Conservation (phyloP, 345 rosid species). For the Lepidium africanum region DNA sequence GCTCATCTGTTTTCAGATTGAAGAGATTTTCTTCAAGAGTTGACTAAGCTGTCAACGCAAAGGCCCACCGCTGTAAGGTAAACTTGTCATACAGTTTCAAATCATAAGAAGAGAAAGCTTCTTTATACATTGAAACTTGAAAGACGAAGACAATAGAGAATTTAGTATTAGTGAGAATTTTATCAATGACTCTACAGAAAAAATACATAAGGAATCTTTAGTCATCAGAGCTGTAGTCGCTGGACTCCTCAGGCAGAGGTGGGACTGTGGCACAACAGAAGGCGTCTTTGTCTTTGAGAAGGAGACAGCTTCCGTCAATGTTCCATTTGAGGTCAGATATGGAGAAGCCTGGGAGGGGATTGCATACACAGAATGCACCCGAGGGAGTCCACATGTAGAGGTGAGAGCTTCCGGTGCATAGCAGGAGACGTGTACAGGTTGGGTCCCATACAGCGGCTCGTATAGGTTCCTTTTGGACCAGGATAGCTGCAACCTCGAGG, state of each 20-base stretch:
- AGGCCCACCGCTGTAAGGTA: conserved; percentile 66
- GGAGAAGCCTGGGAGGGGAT: conserved; percentile 62
- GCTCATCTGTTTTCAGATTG: conserved; percentile 11
- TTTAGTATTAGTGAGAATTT: no score
- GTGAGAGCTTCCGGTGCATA: conserved; percentile 89
- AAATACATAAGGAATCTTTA: conserved; percentile 20
- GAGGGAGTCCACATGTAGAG: conserved; percentile 93
- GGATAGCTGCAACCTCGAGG: conserved; percentile 83
- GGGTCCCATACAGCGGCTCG: conserved; percentile 92
- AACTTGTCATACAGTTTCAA: conserved; percentile 3
- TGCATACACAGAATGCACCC: conserved; percentile 81
- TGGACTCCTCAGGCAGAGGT: conserved; percentile 65
- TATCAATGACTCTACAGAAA: background rate
- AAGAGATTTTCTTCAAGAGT: conserved; percentile 34
- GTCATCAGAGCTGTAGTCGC: conserved; percentile 89
- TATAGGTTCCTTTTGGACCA: conserved; percentile 87
- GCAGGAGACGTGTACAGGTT: conserved; percentile 63
- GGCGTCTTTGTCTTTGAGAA: conserved; percentile 84
- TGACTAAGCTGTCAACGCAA: conserved; percentile 62
- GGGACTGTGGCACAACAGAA: conserved; percentile 85
- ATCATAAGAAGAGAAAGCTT: background rate
- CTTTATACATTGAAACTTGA: conserved; percentile 16
- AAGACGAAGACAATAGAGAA: no score
- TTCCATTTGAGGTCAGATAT: conserved; percentile 86
- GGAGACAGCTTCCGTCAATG: conserved; percentile 81